Evolutionary conservation across 2,329 filamentous ascomycete species (phyloP).

Genomic region (Cytospora mali): DNA sequence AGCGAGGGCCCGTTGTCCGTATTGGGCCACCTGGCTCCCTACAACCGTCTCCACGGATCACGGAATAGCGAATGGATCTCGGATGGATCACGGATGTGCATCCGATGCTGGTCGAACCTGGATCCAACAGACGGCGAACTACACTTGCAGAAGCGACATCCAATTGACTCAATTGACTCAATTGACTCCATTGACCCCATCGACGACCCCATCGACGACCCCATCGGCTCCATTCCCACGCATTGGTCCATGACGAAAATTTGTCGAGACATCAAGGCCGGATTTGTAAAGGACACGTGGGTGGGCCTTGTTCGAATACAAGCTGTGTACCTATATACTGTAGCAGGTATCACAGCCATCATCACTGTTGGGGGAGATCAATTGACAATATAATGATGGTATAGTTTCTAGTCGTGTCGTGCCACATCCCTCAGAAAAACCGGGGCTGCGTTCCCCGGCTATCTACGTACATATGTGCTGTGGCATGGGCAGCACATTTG

Average conservation of each 20-base stretch:
- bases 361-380: background rate
- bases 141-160: background rate
- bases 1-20: too few species aligned
- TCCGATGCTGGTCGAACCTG: background rate
- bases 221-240: background rate
- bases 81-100: background rate
- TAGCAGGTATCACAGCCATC: background rate
- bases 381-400: background rate
- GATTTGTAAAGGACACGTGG: background rate
- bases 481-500: background rate
- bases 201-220: too few species aligned
- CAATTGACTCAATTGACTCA: background rate
- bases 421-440: background rate
- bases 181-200: background rate
- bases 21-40: background rate
- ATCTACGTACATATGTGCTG: too few species aligned
- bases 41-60: background rate
- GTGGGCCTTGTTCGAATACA: background rate
- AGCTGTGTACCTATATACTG: background rate
- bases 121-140: background rate
- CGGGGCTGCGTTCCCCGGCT: background rate
- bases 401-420: background rate
- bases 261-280: background rate
- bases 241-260: background rate
- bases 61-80: background rate